These are phyloP conservation scores for Malus hybrid DNA, from an alignment of 331 rosid species.

Conservation along the genomic window DNA sequence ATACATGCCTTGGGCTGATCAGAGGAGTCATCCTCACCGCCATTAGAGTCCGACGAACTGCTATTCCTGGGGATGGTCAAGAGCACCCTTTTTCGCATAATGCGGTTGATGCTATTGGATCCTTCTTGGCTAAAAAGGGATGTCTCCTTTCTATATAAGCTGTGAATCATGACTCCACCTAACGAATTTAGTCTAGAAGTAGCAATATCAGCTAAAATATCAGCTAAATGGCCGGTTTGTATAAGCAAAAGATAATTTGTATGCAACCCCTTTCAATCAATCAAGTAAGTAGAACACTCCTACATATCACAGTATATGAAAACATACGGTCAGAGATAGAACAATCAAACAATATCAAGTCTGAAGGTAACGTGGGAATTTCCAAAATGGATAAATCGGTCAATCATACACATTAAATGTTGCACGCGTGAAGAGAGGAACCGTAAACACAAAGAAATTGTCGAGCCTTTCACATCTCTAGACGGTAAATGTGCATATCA, in stretches of 20 bases:
- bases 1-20: constrained; percentile 50
- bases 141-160: constrained; percentile 28
- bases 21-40: constrained; percentile 35
- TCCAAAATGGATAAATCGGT: neutral
- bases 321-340: neutral
- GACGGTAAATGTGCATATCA: neutral
- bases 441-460: neutral
- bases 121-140: constrained; percentile 24
- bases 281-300: neutral
- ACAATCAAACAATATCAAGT: neutral
- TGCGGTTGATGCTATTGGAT: neutral
- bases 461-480: neutral
- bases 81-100: constrained; percentile 19
- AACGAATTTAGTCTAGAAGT: constrained; percentile 2
- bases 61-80: constrained; percentile 31
- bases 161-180: constrained; percentile 29
- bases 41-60: constrained; percentile 52
- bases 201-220: neutral
- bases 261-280: neutral
- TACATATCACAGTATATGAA: neutral
- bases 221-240: neutral
- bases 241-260: constrained; percentile 8
- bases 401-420: neutral
- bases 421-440: neutral
- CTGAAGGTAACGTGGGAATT: neutral